These are phyloP conservation scores for Leishmania martiniquensis DNA, from an alignment of 208 protist species.

Conservation along the genomic window DNA sequence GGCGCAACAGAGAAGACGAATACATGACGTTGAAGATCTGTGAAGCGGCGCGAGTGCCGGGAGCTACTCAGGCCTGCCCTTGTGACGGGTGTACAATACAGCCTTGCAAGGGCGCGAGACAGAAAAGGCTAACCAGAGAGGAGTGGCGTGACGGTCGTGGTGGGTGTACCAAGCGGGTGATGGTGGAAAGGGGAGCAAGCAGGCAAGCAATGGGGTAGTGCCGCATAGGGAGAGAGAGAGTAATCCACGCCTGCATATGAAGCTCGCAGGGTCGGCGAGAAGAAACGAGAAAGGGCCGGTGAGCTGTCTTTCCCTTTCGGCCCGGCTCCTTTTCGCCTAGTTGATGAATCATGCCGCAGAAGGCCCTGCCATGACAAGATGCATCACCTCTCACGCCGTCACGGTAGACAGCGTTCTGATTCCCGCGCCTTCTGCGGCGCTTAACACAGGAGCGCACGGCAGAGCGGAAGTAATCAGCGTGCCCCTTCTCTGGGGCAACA, in stretches of 20 bases:
- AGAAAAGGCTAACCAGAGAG: background rate
- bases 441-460: background rate
- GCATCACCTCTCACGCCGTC: background rate
- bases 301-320: no score
- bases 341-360: background rate
- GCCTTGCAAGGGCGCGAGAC: background rate
- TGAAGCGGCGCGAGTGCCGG: background rate
- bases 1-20: background rate
- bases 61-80: background rate
- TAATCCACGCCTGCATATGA: background rate
- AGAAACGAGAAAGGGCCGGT: background rate
- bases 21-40: conserved; percentile 10
- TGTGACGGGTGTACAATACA: background rate
- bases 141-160: background rate
- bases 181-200: background rate
- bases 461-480: background rate
- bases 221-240: background rate
- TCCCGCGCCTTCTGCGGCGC: background rate
- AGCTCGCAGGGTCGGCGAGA: background rate
- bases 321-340: no score
- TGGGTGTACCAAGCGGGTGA: background rate
- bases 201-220: background rate
- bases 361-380: background rate
- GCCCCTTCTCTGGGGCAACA: background rate
- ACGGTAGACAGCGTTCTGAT: background rate